Evolutionary conservation across 371 early-diverging fungal genomes (phyloP).

Genomic region (Thermomucor indicae-seudaticae): DNA sequence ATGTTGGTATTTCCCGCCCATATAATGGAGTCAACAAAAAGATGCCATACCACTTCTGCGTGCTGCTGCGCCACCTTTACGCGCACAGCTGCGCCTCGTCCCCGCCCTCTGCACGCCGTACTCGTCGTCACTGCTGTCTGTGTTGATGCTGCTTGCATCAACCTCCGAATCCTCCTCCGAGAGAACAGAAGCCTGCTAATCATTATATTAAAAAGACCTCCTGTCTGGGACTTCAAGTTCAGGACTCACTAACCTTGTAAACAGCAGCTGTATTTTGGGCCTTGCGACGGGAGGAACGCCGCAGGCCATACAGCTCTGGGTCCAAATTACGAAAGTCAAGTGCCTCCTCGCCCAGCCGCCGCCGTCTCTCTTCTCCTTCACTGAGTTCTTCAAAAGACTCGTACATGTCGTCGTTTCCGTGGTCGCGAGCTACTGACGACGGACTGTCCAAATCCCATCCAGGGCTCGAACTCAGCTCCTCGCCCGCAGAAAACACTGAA

Average conservation of each 20-base stretch:
- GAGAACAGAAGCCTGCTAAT: neutral
- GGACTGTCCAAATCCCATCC: constrained; percentile 1
- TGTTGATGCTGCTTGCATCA: constrained; percentile 5
- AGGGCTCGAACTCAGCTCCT: constrained; percentile 8
- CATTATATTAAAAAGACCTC: too few species aligned
- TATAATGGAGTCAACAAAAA: too few species aligned
- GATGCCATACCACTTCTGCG: too few species aligned
- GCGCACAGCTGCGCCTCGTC: neutral
- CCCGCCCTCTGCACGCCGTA: constrained; percentile 9
- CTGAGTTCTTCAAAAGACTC: constrained; percentile 22
- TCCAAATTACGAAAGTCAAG: constrained; percentile 17
- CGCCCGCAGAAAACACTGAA: constrained; percentile 4
- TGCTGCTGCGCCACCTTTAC: too few species aligned
- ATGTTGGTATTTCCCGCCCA: too few species aligned
- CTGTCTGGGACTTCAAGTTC: too few species aligned
- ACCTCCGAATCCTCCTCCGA: constrained; percentile 4
- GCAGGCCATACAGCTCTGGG: constrained; percentile 30
- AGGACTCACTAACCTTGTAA: too few species aligned
- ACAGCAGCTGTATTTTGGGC: constrained; percentile 1
- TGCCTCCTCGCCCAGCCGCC: constrained; percentile 1
- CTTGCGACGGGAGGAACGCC: constrained; percentile 22
- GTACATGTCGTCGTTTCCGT: constrained; percentile 1
- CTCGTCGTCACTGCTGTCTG: constrained; percentile 18
- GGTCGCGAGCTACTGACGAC: neutral
- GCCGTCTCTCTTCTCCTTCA: constrained; percentile 15